These are phyloP conservation scores for Sugiyamaella xylanicola DNA, from an alignment of 1,139 yeast species.

Conservation along the genomic window DNA sequence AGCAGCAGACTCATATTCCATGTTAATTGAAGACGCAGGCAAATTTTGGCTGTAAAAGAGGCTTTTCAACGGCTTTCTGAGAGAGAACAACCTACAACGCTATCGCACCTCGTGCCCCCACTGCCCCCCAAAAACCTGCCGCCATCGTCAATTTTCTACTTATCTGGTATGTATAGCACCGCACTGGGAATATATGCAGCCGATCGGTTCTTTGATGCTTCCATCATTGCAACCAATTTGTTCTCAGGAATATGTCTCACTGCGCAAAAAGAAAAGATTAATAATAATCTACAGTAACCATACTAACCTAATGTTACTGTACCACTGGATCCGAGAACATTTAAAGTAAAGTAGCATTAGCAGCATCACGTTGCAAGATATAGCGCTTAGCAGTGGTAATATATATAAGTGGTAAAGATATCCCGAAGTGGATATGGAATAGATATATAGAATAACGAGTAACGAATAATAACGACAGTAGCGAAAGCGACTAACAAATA, in stretches of 20 bases:
- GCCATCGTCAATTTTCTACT: background rate
- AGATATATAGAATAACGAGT: background rate
- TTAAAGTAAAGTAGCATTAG: background rate
- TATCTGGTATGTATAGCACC: background rate
- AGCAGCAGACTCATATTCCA: no score
- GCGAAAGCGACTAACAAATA: no score
- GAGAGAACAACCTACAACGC: background rate
- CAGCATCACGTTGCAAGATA: background rate
- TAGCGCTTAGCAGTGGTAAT: background rate
- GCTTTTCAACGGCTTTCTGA: background rate
- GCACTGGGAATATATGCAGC: background rate
- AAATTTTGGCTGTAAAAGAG: no score
- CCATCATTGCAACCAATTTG: background rate
- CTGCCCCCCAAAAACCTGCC: background rate
- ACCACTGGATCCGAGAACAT: background rate
- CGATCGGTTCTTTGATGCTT: background rate
- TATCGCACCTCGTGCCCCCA: background rate
- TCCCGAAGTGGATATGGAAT: background rate
- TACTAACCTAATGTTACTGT: conserved; percentile 1
- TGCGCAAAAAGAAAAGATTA: background rate
- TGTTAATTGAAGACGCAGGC: no score
- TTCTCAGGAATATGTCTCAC: background rate
- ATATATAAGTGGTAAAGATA: background rate
- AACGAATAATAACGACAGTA: background rate
- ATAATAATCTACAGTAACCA: background rate